phyloP scores from a whole-genome alignment of 345 rosid genomes.

The Salix suchowensis region DNA sequence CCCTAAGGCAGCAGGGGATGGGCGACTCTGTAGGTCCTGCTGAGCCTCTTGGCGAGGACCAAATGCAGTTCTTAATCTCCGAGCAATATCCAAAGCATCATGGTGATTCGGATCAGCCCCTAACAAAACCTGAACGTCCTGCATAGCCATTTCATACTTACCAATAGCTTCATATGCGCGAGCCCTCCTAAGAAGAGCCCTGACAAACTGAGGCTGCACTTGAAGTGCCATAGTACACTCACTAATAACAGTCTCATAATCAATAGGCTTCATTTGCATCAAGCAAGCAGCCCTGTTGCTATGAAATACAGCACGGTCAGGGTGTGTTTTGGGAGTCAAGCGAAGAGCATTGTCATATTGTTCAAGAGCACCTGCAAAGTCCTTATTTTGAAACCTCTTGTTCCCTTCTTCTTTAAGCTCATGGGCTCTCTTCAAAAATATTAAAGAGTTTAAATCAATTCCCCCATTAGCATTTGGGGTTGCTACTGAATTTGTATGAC shows the following conservation, averaged over 20 bases:
- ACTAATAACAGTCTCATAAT: constrained; percentile 70
- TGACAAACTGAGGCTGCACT: constrained; percentile 69
- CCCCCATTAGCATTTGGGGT: constrained; percentile 53
- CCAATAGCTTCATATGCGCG: constrained; percentile 78
- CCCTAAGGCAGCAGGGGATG: constrained; percentile 98
- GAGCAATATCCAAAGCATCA: constrained; percentile 72
- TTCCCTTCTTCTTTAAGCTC: constrained; percentile 98
- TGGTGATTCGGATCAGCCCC: constrained; percentile 65
- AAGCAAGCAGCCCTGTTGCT: constrained; percentile 93
- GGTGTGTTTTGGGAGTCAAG: constrained; percentile 70
- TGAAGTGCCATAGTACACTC: constrained; percentile 85
- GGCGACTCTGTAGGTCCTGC: constrained; percentile 83
- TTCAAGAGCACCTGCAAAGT: constrained; percentile 77
- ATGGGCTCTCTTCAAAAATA: constrained; percentile 73
- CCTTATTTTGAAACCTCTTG: constrained; percentile 70
- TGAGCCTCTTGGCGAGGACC: constrained; percentile 73
- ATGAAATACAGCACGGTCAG: constrained; percentile 84
- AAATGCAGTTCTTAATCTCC: constrained; percentile 57
- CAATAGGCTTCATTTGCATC: constrained; percentile 97
- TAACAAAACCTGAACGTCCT: constrained; percentile 69
- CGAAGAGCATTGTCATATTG: constrained; percentile 67
- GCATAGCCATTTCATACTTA: constrained; percentile 74
- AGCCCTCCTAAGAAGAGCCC: constrained; percentile 90
- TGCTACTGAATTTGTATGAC: constrained; percentile 15
- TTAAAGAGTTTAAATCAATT: constrained; percentile 61